Evolutionary conservation across 1,139 yeast species (phyloP).

Genomic region (Blastobotrys serpentis): DNA sequence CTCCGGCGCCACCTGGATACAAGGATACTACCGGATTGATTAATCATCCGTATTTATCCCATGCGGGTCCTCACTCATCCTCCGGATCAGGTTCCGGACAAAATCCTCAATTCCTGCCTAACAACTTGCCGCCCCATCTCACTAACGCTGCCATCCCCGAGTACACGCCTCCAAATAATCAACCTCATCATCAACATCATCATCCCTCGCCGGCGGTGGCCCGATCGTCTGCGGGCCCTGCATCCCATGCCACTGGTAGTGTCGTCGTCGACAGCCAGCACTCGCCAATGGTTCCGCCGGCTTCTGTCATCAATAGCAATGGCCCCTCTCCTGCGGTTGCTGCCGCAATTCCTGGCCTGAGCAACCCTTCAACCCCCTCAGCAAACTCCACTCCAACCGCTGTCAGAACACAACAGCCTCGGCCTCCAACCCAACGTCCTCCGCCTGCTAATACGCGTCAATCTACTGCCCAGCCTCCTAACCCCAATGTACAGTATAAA

Average conservation of each 20-base stretch:
- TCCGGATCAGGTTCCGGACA: slow-evolving; percentile 1
- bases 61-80: slow-evolving; percentile 20
- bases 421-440: slow-evolving; percentile 17
- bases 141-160: slow-evolving; percentile 9
- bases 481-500: slow-evolving; percentile 29
- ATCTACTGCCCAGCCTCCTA: slow-evolving; percentile 15
- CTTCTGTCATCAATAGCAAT: slow-evolving; percentile 9
- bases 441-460: slow-evolving; percentile 20
- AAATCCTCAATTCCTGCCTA: slow-evolving; percentile 6
- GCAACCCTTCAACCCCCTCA: slow-evolving; percentile 12
- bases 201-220: not conserved
- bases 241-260: no score
- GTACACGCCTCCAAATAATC: not conserved
- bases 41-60: slow-evolving; percentile 28
- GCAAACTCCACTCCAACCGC: slow-evolving; percentile 13
- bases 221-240: slow-evolving; percentile 1
- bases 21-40: slow-evolving; percentile 14
- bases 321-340: slow-evolving; percentile 19
- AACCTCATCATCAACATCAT: no score
- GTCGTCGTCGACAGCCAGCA: slow-evolving; percentile 3
- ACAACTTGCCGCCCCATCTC: slow-evolving; percentile 11
- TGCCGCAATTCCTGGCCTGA: slow-evolving; percentile 18
- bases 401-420: slow-evolving; percentile 15
- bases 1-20: slow-evolving; percentile 19
- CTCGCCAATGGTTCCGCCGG: no score